Evolutionary conservation across 139 green algal genomes (phyloP).

Genomic region (Closterium sp.): DNA sequence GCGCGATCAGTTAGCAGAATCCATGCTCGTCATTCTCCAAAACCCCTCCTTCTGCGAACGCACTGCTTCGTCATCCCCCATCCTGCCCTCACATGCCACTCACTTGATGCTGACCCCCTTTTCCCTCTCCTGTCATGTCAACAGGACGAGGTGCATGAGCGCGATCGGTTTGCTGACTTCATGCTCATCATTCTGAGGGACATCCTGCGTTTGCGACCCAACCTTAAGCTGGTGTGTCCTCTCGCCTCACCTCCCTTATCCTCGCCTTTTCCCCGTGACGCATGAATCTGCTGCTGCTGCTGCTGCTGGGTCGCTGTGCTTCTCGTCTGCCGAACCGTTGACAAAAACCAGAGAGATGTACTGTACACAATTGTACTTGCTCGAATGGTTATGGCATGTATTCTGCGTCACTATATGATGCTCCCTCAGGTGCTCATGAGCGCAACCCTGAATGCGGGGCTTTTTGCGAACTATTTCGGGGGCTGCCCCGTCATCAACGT

Average conservation of each 20-base stretch:
- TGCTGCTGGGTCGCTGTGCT: no score
- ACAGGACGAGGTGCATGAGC: constrained; percentile 78
- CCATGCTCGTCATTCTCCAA: no score
- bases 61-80: no score
- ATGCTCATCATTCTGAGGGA: constrained; percentile 65
- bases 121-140: constrained; percentile 18
- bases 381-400: no score
- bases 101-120: no score
- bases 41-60: no score
- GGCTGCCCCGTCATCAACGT: constrained; percentile 72
- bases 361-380: no score
- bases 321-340: no score
- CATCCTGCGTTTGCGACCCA: constrained; percentile 12
- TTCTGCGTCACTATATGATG: no score
- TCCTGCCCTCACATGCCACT: no score
- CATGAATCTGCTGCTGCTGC: background rate
- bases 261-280: background rate
- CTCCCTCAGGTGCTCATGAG: constrained; percentile 88
- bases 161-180: constrained; percentile 66
- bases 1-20: no score
- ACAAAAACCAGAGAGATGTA: no score
- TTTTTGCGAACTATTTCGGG: constrained; percentile 67
- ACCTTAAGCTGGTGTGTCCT: constrained; percentile 36
- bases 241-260: background rate
- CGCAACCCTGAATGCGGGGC: constrained; percentile 69